Evolutionary conservation across 768 basidiomycete genomes (phyloP).

Genomic region (Rhodotorula graminis): DNA sequence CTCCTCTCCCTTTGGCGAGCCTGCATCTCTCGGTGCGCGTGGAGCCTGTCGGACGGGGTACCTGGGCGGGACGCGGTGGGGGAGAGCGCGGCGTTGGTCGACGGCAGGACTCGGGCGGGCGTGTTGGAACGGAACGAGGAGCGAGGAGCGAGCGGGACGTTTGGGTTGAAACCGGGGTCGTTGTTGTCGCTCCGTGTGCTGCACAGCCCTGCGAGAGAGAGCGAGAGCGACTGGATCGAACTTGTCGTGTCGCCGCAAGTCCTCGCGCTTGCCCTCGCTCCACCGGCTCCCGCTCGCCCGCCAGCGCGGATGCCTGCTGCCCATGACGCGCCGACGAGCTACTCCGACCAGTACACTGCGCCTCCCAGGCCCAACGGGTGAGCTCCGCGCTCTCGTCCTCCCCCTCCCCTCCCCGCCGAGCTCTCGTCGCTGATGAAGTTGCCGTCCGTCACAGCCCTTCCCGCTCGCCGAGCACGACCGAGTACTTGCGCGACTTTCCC

Average conservation of each 20-base stretch:
- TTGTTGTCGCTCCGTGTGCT: background rate
- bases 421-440: background rate
- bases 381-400: background rate
- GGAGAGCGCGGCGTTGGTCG: too few species aligned
- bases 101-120: too few species aligned
- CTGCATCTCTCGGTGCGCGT: background rate
- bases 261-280: too few species aligned
- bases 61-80: too few species aligned
- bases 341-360: background rate
- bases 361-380: background rate
- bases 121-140: background rate
- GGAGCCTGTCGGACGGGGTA: too few species aligned
- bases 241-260: too few species aligned
- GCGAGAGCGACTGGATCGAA: background rate
- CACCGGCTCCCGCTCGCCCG: background rate
- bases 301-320: background rate
- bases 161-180: background rate
- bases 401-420: background rate
- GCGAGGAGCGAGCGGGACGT: background rate
- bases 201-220: too few species aligned
- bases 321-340: constrained; percentile 1
- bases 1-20: too few species aligned
- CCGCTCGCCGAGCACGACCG: background rate
- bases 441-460: background rate
- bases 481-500: background rate